phyloP scores from a whole-genome alignment of 805 yeast species.

The Schwanniomyces yamadae region DNA sequence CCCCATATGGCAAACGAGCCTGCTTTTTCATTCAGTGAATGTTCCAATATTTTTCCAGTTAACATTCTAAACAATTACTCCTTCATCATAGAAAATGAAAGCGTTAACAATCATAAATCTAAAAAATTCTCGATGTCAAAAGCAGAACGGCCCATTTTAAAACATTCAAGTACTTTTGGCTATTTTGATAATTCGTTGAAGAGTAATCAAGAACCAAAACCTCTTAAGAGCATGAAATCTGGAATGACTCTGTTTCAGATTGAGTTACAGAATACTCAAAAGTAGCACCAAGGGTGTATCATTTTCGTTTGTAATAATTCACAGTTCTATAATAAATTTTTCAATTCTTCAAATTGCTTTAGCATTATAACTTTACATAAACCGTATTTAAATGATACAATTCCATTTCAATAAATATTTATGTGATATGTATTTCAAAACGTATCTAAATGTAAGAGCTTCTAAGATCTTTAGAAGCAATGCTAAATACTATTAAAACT shows the following conservation, averaged over 20 bases:
- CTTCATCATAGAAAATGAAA: slow-evolving; percentile 19
- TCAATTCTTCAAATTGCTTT: not conserved
- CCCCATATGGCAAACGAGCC: slow-evolving; percentile 2
- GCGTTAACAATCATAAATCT: slow-evolving; percentile 6
- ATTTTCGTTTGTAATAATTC: no score
- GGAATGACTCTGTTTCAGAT: slow-evolving; percentile 28
- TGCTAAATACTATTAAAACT: no score
- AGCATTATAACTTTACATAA: no score
- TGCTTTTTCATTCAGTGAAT: slow-evolving; percentile 12
- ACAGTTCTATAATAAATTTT: not conserved
- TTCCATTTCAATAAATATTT: no score
- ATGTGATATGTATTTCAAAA: no score
- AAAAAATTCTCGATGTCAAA: slow-evolving; percentile 3
- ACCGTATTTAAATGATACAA: no score
- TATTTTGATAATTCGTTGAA: slow-evolving; percentile 6
- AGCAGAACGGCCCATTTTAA: slow-evolving; percentile 4
- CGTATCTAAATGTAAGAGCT: no score
- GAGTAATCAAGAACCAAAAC: slow-evolving; percentile 9
- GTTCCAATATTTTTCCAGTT: slow-evolving; percentile 16
- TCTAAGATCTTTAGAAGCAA: no score
- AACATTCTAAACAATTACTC: slow-evolving; percentile 16
- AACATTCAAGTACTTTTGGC: slow-evolving; percentile 5
- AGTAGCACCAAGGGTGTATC: slow-evolving; percentile 1
- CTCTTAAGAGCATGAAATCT: slow-evolving; percentile 24
- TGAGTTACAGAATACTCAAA: slow-evolving; percentile 9